Percentiles rank a stretch among this genome's conserved stretches.
Evolutionary conservation across 352 stramenopile genomes (phyloP).

Genomic region (Globisporangium lucens): DNA sequence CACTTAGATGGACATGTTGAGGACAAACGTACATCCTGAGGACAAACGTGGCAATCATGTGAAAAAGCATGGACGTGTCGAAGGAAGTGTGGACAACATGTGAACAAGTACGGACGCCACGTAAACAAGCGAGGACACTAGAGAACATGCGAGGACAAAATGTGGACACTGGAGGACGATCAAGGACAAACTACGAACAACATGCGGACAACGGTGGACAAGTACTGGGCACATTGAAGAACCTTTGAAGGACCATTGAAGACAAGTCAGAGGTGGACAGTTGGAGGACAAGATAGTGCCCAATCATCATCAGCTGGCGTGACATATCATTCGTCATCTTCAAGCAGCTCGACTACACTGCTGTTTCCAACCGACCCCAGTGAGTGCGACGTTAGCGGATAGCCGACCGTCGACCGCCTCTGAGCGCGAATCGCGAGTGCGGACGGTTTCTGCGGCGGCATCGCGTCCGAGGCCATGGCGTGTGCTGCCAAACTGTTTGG

Average conservation of each 20-base stretch:
- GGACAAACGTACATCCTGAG: too few species aligned
- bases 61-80: too few species aligned
- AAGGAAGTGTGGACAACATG: background rate
- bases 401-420: background rate
- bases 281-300: background rate
- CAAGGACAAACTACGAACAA: background rate
- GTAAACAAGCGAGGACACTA: background rate
- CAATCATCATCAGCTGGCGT: background rate
- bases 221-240: background rate
- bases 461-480: background rate
- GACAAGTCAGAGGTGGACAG: background rate
- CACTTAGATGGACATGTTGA: background rate
- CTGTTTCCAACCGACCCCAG: background rate
- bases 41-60: too few species aligned
- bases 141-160: too few species aligned
- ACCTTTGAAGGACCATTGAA: background rate
- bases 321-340: conserved; percentile 20
- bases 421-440: background rate
- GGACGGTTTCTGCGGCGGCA: background rate
- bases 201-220: background rate
- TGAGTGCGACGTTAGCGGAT: background rate
- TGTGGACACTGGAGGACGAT: background rate
- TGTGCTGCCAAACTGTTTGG: background rate
- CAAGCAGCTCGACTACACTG: conserved; percentile 15
- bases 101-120: background rate